Base-by-base conservation (phyloP, 2,329 filamentous ascomycete genomes). In the Monilinia polystroma region DNA sequence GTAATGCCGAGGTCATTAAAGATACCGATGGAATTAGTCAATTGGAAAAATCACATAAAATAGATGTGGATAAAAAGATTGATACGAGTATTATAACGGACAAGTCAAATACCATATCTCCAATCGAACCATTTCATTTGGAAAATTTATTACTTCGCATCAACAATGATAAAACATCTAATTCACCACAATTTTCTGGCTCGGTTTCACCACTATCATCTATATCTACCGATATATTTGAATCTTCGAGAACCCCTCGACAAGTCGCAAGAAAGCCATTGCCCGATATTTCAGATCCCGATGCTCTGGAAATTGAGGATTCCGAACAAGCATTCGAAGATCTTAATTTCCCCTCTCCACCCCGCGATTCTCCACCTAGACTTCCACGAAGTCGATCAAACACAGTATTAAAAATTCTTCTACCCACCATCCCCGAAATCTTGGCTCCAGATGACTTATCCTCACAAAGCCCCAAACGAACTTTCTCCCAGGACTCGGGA, bases 51-150 rank as follows among this genome's bases (percentile, higher is more conserved):
- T 38, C 64, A 23, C 35, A 53, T 8, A 59, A 26, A 38, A 35
- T 45, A 16, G 38, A 53, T 45, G 47, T 38, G 7, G 41, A 47
- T n/a, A 14, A 63, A 23, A 63, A 23, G 18, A 16, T 55, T 45
- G 58, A 66, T 26, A 20, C 64, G 16, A 53, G 43, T 18, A 51
- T 32, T 16, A 14, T 41, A 49, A 47, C 56, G 5, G 78, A 79
- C 32, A 75, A 14, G 20, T 47, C 76, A 29, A 77, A 73, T 62
- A 63, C 20, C 2, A 76, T 77, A 18, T 82, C 80, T 2, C 80
- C 82, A 0, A 74, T 80, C 7, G 83, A 84, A 64, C 80, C 83
- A 3, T 84, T 85, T 66, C 79, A 83, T 68, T 77, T 84, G 10
- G 79, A 85, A 45, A 79, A 81, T 45, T 73, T 84, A 18, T 77